Evolutionary conservation across 768 basidiomycete genomes (phyloP), one percentile per base, ranked within the genome.

Genomic region (Pisolithus tinctorius): DNA sequence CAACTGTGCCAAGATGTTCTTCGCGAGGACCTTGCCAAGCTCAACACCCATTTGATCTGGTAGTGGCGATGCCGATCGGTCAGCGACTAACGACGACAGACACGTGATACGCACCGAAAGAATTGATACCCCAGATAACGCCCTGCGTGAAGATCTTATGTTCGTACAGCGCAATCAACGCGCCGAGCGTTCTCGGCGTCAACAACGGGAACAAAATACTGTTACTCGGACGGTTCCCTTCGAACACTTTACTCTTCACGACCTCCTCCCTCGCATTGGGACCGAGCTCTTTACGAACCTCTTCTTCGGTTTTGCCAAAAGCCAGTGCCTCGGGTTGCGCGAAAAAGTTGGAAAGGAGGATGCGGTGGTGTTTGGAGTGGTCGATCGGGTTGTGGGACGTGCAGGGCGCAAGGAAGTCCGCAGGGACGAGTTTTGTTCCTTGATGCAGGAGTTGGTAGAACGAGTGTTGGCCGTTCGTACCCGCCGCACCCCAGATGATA

Each of bases 101-200:
- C 25, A 20, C 8, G 40, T 7, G 42, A n/a, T 6, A 67, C 80
- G 31, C 48, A 91, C 91, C 94, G 67, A 92, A 98, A 3, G 92
- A 93, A 77, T 99, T 98, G 77, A 99, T 95, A 25, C 94, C 94
- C 94, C 93, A 98, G 52, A 98, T 77, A 42, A 89, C 86, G 65
- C 96, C 96, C 67, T 98, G 96, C 0, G 89, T 88, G 70, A 97
- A 97, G 65, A 99, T 96, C 78, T 99, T 99, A 78, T 99, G 96
- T 71, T 98, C 93, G 66, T 95, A 96, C 57, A 96, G 63, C 14
- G 88, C 91, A 64, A 96, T 88, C 49, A 96, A 74, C 2, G 93
- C 85, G 40, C 83, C 96, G 37, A 98, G 83, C 10, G 84, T 88
- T 39, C 84, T 81, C 11, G 96, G 95, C 1, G 93, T 96, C 62